These are phyloP conservation scores for Ceratocystis papillata DNA, from an alignment of 2,329 filamentous ascomycete genomes.

Conservation along the genomic window DNA sequence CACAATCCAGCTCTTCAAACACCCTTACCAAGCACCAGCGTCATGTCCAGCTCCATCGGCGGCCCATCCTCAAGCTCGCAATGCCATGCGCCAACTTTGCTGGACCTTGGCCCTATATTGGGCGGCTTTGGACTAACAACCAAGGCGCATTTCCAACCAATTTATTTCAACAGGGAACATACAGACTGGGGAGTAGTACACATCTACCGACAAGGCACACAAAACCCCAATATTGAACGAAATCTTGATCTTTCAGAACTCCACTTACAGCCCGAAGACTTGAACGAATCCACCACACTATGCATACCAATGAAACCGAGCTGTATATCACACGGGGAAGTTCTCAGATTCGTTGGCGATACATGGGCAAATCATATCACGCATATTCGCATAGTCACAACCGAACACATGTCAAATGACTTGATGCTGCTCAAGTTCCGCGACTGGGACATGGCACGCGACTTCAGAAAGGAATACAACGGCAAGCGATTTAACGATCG, in stretches of 20 bases:
- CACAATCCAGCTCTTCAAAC: not conserved
- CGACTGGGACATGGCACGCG: slow-evolving; percentile 58
- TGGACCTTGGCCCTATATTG: slow-evolving; percentile 44
- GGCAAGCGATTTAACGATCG: slow-evolving; percentile 87
- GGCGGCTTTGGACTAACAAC: slow-evolving; percentile 60
- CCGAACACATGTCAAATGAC: slow-evolving; percentile 77
- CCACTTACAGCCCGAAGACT: slow-evolving; percentile 33
- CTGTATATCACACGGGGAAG: slow-evolving; percentile 83
- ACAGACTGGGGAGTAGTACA: slow-evolving; percentile 89
- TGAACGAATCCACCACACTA: slow-evolving; percentile 64
- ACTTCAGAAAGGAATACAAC: slow-evolving; percentile 81
- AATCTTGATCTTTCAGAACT: slow-evolving; percentile 10
- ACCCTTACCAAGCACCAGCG: not conserved
- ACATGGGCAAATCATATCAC: slow-evolving; percentile 75
- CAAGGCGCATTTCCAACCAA: slow-evolving; percentile 65
- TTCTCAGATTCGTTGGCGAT: slow-evolving; percentile 84
- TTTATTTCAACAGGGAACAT: slow-evolving; percentile 62
- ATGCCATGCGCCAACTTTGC: slow-evolving; percentile 36
- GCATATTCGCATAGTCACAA: slow-evolving; percentile 91
- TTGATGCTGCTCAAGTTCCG: slow-evolving; percentile 94
- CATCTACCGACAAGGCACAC: slow-evolving; percentile 75
- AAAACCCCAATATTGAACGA: slow-evolving; percentile 42
- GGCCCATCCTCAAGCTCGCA: slow-evolving; percentile 34
- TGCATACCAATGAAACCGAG: slow-evolving; percentile 92
- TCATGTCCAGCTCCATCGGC: not conserved